Percentiles rank a stretch among this genome's conserved stretches.
These are phyloP conservation scores for Stephanodiscus triporus DNA, from an alignment of 108 stramenopile genomes.

Conservation along the genomic window DNA sequence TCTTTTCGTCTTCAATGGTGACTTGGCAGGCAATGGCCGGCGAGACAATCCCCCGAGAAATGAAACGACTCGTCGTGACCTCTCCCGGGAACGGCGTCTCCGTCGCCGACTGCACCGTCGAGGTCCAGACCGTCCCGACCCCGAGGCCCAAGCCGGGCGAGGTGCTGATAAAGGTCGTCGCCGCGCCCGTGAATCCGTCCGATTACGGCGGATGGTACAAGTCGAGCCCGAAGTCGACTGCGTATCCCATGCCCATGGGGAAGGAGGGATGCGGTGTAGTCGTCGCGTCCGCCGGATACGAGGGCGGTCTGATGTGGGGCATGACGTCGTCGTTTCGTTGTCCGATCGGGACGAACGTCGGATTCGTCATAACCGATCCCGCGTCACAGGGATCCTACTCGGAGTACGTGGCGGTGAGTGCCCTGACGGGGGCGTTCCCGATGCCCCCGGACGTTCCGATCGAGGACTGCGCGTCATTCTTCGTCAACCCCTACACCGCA, in stretches of 20 bases:
- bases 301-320: conserved; percentile 19
- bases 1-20: too few species aligned
- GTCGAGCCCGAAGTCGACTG: conserved; percentile 11
- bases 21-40: conserved; percentile 10
- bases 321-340: conserved; percentile 29
- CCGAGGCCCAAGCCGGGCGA: conserved; percentile 48
- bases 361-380: conserved; percentile 22
- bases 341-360: conserved; percentile 47
- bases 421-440: conserved; percentile 34
- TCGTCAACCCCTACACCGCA: conserved; percentile 69
- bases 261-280: conserved; percentile 60
- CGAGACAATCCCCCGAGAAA: conserved; percentile 36
- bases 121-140: conserved; percentile 44
- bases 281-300: conserved; percentile 41
- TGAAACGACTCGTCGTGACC: conserved; percentile 57
- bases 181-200: conserved; percentile 54
- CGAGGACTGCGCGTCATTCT: conserved; percentile 57
- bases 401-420: conserved; percentile 51
- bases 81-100: conserved; percentile 31
- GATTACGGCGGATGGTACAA: conserved; percentile 52
- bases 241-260: conserved; percentile 53
- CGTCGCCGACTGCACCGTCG: conserved; percentile 49
- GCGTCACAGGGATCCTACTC: conserved; percentile 52
- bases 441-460: conserved; percentile 55
- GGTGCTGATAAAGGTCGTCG: conserved; percentile 44